Base-by-base conservation (phyloP, 2,329 filamentous ascomycete species). In the Podosphaera xanthii region DNA sequence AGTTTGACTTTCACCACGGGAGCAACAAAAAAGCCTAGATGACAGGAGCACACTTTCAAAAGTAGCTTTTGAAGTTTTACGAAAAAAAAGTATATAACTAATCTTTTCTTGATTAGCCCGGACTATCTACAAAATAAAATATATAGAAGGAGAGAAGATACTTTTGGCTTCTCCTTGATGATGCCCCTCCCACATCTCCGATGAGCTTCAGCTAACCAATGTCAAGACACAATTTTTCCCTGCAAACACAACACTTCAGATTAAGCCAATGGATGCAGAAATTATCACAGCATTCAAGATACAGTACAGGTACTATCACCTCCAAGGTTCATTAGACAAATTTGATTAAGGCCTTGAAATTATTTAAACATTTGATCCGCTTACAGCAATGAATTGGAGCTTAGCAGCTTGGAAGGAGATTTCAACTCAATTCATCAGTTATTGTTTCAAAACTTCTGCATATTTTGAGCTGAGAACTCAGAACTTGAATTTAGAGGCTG, bases 401-500 rank as follows among this genome's bases (percentile, higher is more conserved):
- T 12, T 12, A 6, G 40, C 40, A 12, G 10, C 40, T 44, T 2
- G 22, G 22, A 22, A 44, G 40, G 40, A 44, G 40, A 44, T 44
- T 44, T 44, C 40, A 12, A 6, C 10, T 44, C 5, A 6, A 12
- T 12, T 3, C 5, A 44, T 12, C 40, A 44, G 5, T 44, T 4
- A 44, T 12, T 44, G 40, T 44, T 44, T 12, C 40, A 44, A 12
- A 44, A 8, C 5, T 10, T 12, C 40, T 44, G 40, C 4, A 7
- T 44, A 12, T 4, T 44, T 44, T 44, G 40, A 44, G n/a, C 9
- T 12, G 40, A 44, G 10, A 6, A 44, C 3, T 12, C 40, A 6
- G 40, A 3, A 12, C 40, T 84, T 83, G 7, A 50, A 9, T 9
- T 50, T 50, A 34, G 48, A 50, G 34, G 31, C 22, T 49, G 73